A percentile compares a stretch with the other conserved stretches of the same genome.
Conservation (phyloP, 2,329 filamentous ascomycete species). For the Endocalyx cinctus region DNA sequence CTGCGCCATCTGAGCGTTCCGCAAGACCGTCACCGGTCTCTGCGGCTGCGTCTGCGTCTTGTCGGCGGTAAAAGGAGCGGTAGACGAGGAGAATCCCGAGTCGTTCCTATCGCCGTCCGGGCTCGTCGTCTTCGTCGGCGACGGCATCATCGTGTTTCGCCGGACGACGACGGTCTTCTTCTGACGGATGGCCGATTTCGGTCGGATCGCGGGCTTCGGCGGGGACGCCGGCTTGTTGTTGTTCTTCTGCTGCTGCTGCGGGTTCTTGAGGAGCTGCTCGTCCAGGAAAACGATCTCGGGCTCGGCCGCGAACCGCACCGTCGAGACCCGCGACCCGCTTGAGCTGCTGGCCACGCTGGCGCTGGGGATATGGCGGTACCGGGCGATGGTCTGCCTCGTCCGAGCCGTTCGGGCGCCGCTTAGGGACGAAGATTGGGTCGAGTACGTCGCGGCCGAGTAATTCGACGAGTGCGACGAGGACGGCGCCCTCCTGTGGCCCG, state of each 20-base stretch:
- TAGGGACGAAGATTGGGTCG: neutral
- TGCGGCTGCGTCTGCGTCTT: no score
- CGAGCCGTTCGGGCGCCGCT: conserved; percentile 1
- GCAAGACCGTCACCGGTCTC: conserved; percentile 11
- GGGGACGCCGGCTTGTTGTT: conserved; percentile 20
- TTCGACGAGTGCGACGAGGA: no score
- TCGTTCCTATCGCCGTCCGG: conserved; percentile 2
- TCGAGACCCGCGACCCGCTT: conserved; percentile 19
- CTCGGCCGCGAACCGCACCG: conserved; percentile 21
- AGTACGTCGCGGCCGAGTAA: neutral
- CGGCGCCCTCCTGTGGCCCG: no score
- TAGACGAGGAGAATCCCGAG: no score
- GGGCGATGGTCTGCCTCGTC: conserved; percentile 1
- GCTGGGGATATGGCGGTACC: conserved; percentile 13
- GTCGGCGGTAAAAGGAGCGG: no score
- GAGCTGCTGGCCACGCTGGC: conserved; percentile 20
- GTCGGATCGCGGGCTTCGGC: conserved; percentile 4
- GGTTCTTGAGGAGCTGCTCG: conserved; percentile 19
- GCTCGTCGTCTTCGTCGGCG: conserved; percentile 1
- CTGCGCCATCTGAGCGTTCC: no score
- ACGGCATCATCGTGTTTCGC: neutral
- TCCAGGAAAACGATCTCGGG: conserved; percentile 23
- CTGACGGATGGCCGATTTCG: no score
- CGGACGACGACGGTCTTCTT: no score
- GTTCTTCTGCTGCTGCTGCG: no score